Evolutionary conservation across 306 rosid species (phyloP).

Genomic region (Pyrus betulifolia): DNA sequence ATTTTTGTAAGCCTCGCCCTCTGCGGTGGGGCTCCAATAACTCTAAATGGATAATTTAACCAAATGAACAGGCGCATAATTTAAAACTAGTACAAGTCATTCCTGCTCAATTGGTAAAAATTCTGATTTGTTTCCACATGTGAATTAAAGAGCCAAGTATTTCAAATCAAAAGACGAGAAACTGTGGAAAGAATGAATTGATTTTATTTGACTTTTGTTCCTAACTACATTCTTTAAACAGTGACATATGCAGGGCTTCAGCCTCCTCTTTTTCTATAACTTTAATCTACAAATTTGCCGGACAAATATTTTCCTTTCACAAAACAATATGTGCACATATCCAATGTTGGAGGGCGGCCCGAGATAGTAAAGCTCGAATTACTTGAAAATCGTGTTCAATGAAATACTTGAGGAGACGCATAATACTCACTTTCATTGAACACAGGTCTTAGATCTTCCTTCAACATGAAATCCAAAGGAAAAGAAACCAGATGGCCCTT

Average conservation of each 20-base stretch:
- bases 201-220: not conserved
- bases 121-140: not conserved
- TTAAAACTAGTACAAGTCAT: no score
- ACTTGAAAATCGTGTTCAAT: constrained; percentile 19
- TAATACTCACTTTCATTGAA: constrained; percentile 92
- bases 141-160: no score
- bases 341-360: not conserved
- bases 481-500: constrained; percentile 90
- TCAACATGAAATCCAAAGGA: constrained; percentile 83
- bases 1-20: constrained; percentile 56
- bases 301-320: not conserved
- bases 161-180: no score
- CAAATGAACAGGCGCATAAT: no score
- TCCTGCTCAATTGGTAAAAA: no score
- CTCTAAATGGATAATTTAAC: not conserved
- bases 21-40: not conserved
- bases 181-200: not conserved
- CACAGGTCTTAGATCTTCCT: constrained; percentile 90
- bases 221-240: not conserved
- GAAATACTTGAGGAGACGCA: constrained; percentile 82
- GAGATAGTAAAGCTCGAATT: not conserved
- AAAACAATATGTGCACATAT: not conserved
- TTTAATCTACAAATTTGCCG: not conserved
- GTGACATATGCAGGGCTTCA: not conserved
- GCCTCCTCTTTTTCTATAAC: not conserved